Base-by-base conservation (phyloP, 2,329 filamentous ascomycete species). In the Aureobasidium sp. region DNA sequence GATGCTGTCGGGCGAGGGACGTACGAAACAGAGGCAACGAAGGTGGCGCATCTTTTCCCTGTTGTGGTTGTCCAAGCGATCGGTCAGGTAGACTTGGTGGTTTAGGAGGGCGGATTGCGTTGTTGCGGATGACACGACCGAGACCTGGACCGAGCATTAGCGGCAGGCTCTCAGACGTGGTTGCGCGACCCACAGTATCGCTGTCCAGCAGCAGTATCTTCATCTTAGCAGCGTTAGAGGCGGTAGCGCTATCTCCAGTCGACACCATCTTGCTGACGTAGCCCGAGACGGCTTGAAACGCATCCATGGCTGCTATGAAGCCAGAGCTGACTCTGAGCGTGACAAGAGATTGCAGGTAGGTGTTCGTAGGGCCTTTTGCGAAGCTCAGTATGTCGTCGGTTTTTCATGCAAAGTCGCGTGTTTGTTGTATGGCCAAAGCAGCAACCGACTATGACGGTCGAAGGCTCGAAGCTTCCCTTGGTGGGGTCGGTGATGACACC, bases 11-110 rank as follows among this genome's bases (percentile, higher is more conserved):
- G 93, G 83, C 0, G 93, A 96, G 8, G 94, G 94, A 44, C 95
- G 87, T 52, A 99, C 84, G 68, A 99, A 93, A 72, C 91, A 97
- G 31, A 97, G 78, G 74, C 94, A 99, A 58, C 91, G 86, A 58
- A 99, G 81, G 78, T 99, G 94, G 65, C 94, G 88, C 94, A 99
- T 97, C 81, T 96, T 97, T 78, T 99, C 95, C 52, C 94, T 85
- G 65, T 86, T 86, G 63, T 84, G 79, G 69, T 97, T 97, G 73
- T 97, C 94, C 62, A 99, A 79, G 63, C 94, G 91, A 75, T 99
- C 94, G 70, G 95, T 97, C 64, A 99, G 89, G 76, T 97, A 99
- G 68, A 99, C 90, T 77, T 97, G 93, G 78, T 99, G 91, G 71
- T 90, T 96, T 65, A 99, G 85, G 22, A 99, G 85, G 42, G 91